Base-by-base conservation (phyloP, 2,329 filamentous ascomycete genomes). In the Xylaria arbuscula region DNA sequence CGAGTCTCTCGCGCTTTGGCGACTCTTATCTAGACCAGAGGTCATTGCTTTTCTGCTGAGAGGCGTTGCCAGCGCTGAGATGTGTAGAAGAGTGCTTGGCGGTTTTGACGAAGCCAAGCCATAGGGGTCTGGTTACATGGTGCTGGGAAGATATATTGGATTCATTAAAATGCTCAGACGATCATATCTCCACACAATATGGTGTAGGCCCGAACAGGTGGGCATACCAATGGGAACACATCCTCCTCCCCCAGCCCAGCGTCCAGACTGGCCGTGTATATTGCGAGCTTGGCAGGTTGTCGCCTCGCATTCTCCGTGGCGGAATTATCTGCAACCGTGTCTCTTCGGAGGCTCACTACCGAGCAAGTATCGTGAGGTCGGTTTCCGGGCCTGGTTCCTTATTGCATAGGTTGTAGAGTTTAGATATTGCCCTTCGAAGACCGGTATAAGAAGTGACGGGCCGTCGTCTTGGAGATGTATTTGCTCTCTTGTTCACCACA, bases 321-420 rank as follows among this genome's bases (percentile, higher is more conserved):
- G 65, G 72, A 62, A 68, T 69, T 50, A 64, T 54, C 72, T 73
- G 67, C 65, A 69, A 64, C 64, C 74, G 59, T 69, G 67, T 66
- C 64, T 64, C 50, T 69, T 76, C 76, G 76, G 76, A 78, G 73
- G 74, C 70, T 66, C 72, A 70, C 69, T 75, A 71, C 76, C 75
- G 77, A 76, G 70, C 66, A 59, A 40, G 66, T 74, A 61, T 78
- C 76, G 73, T 73, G 71, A 71, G 68, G 42, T 56, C 42, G 51
- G 53, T 45, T 72, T 47, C 72, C 76, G 77, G 76, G 72, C 76
- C 77, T 77, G 60, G 67, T 78, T 77, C 75, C 76, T 76, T 72
- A 76, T 78, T 78, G 65, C 55, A 47, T 47, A 47, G 22, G 64
- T 59, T 32, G 34, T 28, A 62, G 11, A n/a, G 19, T 22, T 32